Base-by-base conservation (phyloP, 2,329 filamentous ascomycete genomes). In the Colletotrichum costaricense region DNA sequence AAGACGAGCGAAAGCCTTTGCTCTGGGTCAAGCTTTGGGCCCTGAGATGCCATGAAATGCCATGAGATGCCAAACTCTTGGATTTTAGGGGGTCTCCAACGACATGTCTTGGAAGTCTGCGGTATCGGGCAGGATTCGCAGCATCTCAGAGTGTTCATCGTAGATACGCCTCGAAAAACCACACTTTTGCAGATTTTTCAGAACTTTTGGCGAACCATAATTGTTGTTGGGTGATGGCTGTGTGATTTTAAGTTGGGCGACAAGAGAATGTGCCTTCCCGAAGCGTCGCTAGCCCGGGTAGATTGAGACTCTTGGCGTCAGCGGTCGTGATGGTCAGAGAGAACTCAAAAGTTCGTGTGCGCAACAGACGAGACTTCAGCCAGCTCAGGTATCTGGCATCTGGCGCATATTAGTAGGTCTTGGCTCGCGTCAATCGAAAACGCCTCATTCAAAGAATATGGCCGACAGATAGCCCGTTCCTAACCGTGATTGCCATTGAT, bases 281-380 rank as follows among this genome's bases (percentile, higher is more conserved):
- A 73, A 52, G 56, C 56, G 26, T 38, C 30, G n/a, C 55, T 65
- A 70, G 60, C 55, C 14, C 9, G 14, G 30, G 24, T 24, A 9
- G 60, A 59, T 70, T 55, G 60, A 70, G 33, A 35, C 49, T 65
- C 70, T 73, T 70, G 70, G 70, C 70, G 35, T 57, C 55, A 56
- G 59, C 59, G 60, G 70, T 70, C 33, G 67, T 33, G 66, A 65
- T 57, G 42, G 57, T 33, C 5, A 28, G 26, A 49, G 30, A 59
- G 66, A 60, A n/a, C 22, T 19, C 58, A 54, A 72, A 46, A 24
- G 42, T 38, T 59, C 33, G 59, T n/a, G 46, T 54, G 58, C 22
- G 42, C 52, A 46, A 33, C 30, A 9, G 42, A 9, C 58, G 67
- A 57, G 46, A 49, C 7, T 49, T 28, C 46, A n/a, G 42, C 54